Percentiles rank a stretch among this genome's conserved stretches.
Conservation (phyloP, 2,329 filamentous ascomycete species). For the Aspergillus ruber region DNA sequence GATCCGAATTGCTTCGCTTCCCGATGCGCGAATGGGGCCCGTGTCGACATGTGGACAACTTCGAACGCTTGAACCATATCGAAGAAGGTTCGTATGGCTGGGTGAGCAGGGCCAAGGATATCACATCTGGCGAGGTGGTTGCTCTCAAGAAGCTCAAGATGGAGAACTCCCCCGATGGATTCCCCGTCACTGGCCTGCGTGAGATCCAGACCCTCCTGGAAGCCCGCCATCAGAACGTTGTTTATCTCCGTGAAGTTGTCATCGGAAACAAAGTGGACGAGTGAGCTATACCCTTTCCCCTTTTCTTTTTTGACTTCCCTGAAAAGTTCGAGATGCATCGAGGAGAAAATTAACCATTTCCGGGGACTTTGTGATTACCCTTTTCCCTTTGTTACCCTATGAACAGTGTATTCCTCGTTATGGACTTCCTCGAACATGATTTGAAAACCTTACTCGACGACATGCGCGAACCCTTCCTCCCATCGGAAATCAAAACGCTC, state of each 20-base stretch:
- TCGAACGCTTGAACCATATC: constrained; percentile 90
- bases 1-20: constrained; percentile 64
- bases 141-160: constrained; percentile 93
- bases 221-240: constrained; percentile 75
- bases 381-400: constrained; percentile 10
- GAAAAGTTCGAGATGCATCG: constrained; percentile 33
- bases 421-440: constrained; percentile 97
- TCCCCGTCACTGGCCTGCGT: constrained; percentile 84
- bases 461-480: constrained; percentile 88
- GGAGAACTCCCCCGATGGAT: constrained; percentile 69
- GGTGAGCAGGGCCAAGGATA: constrained; percentile 77
- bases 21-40: constrained; percentile 61
- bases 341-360: constrained; percentile 25
- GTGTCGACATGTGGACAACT: constrained; percentile 75
- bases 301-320: constrained; percentile 7
- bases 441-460: constrained; percentile 87
- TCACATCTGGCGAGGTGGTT: constrained; percentile 69
- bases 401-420: constrained; percentile 78
- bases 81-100: constrained; percentile 96
- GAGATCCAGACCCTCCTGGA: constrained; percentile 89
- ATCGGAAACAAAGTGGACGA: constrained; percentile 60
- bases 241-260: constrained; percentile 75
- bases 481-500: constrained; percentile 87
- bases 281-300: constrained; percentile 32
- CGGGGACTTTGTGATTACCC: constrained; percentile 4